phyloP scores from a whole-genome alignment of 257 asterid species.

The Fraxinus quadrangulata region DNA sequence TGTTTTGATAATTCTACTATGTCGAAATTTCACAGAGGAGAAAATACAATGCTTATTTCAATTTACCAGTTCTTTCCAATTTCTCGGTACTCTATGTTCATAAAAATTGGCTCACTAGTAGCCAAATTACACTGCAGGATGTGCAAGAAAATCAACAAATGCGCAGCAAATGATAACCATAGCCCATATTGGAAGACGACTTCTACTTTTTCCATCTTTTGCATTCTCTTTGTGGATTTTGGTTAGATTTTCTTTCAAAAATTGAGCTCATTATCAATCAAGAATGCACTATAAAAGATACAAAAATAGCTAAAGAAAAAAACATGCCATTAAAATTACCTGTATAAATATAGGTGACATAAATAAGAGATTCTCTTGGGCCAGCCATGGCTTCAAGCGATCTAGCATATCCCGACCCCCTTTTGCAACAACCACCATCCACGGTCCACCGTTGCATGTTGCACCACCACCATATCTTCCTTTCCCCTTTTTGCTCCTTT shows the following conservation, averaged over 20 bases:
- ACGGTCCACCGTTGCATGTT: slow-evolving; percentile 50
- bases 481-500: not conserved
- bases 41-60: not conserved
- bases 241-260: too few relatives aligned
- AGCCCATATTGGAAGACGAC: not conserved
- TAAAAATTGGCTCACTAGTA: too few relatives aligned
- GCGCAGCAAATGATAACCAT: not conserved
- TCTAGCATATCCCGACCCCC: slow-evolving; percentile 86
- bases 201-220: not conserved
- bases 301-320: slow-evolving; percentile 14
- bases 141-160: not conserved
- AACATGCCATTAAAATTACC: slow-evolving; percentile 38
- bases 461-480: slow-evolving; percentile 33
- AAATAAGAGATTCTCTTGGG: slow-evolving; percentile 78
- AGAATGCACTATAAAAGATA: too few relatives aligned
- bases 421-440: slow-evolving; percentile 53
- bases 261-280: too few relatives aligned
- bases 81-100: not conserved
- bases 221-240: too few relatives aligned
- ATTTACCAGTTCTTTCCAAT: not conserved
- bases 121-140: too few relatives aligned
- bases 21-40: not conserved
- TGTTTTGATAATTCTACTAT: too few relatives aligned
- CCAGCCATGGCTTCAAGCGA: slow-evolving; percentile 95
- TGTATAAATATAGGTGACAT: slow-evolving; percentile 83